These are phyloP conservation scores for Mycena sanguinolenta DNA, from an alignment of 768 basidiomycete species.

Conservation along the genomic window DNA sequence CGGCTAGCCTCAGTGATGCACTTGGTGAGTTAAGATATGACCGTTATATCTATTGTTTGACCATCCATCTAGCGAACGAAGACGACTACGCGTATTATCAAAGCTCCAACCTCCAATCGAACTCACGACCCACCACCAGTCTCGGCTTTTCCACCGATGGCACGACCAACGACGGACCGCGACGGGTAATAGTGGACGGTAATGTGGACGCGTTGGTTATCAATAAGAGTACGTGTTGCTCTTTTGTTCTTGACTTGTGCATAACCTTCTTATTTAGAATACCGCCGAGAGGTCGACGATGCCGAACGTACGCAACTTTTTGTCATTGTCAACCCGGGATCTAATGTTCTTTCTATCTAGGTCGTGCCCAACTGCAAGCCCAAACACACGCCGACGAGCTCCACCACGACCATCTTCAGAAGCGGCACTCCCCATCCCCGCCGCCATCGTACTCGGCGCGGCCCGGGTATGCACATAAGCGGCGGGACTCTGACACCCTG, in stretches of 20 bases:
- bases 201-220: conserved; percentile 47
- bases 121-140: conserved; percentile 59
- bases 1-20: conserved; percentile 84
- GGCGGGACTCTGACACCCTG: conserved; percentile 84
- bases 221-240: conserved; percentile 54
- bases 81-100: conserved; percentile 40
- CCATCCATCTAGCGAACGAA: conserved; percentile 35
- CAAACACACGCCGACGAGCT: conserved; percentile 38
- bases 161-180: conserved; percentile 46
- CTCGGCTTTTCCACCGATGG: conserved; percentile 47
- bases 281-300: conserved; percentile 53
- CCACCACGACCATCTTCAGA: conserved; percentile 44
- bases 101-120: conserved; percentile 29
- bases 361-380: conserved; percentile 40
- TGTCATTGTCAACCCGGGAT: conserved; percentile 32
- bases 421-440: conserved; percentile 71
- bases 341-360: conserved; percentile 25
- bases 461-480: conserved; percentile 63
- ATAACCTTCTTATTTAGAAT: conserved; percentile 44
- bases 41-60: conserved; percentile 27
- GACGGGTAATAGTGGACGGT: conserved; percentile 51
- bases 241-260: conserved; percentile 21
- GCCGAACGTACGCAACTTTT: conserved; percentile 54
- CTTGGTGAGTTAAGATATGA: conserved; percentile 49
- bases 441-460: conserved; percentile 54